Percentiles rank a stretch among this genome's conserved stretches.
These are phyloP conservation scores for Iodosphaeria phyllophila DNA, from an alignment of 2,329 filamentous ascomycete genomes.

Conservation along the genomic window DNA sequence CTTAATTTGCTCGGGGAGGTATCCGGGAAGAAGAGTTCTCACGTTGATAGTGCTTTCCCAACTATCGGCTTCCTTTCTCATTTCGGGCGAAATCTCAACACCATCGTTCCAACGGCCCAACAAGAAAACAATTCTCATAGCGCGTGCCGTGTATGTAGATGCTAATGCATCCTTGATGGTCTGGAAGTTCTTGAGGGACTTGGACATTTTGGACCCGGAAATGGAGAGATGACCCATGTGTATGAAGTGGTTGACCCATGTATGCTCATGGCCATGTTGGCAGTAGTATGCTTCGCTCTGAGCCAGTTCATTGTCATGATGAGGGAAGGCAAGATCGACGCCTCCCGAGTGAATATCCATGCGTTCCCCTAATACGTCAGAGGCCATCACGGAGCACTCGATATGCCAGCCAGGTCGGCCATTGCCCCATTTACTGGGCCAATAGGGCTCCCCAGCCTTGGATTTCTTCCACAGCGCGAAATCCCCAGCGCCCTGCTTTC, in stretches of 20 bases:
- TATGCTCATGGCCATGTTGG: conserved; percentile 32
- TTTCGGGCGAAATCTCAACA: conserved; percentile 74
- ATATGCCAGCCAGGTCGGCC: conserved; percentile 93
- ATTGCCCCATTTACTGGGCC: conserved; percentile 73
- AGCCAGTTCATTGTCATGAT: conserved; percentile 72
- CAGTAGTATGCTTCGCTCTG: conserved; percentile 59
- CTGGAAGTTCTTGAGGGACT: conserved; percentile 88
- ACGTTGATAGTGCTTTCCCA: conserved; percentile 68
- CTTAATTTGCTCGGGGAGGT: not conserved
- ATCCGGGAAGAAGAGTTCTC: conserved; percentile 8
- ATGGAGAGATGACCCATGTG: conserved; percentile 92
- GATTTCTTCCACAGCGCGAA: conserved; percentile 91
- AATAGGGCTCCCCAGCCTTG: conserved; percentile 80
- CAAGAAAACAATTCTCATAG: conserved; percentile 71
- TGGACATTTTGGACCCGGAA: conserved; percentile 86
- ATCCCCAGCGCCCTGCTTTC: conserved; percentile 62
- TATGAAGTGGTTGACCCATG: conserved; percentile 91
- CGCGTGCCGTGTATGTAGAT: conserved; percentile 54
- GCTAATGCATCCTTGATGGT: conserved; percentile 71
- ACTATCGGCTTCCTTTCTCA: conserved; percentile 51
- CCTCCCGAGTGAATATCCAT: conserved; percentile 93
- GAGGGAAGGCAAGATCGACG: conserved; percentile 78
- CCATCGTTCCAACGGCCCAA: conserved; percentile 81
- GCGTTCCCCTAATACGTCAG: conserved; percentile 61
- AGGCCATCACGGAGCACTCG: conserved; percentile 92